Percentiles rank a stretch among this genome's conserved stretches.
Evolutionary conservation across 208 protist species (phyloP).

Genomic region (Trypanosoma mega): DNA sequence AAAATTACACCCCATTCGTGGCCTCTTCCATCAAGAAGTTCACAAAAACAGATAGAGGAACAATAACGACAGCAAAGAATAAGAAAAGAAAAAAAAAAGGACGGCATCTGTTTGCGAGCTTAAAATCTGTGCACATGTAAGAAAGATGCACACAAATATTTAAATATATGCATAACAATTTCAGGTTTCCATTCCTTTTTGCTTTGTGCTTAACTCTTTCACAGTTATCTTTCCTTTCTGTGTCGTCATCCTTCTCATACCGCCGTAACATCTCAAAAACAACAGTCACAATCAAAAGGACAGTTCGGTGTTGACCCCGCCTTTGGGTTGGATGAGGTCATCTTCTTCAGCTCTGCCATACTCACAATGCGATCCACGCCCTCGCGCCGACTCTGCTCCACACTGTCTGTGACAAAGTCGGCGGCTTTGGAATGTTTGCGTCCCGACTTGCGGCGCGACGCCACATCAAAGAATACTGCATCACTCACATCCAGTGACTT

Average conservation of each 20-base stretch:
- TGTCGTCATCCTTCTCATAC: background rate
- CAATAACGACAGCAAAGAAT: too few species aligned
- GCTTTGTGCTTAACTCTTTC: too few species aligned
- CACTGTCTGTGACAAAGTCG: constrained; percentile 1
- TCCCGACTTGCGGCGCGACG: constrained; percentile 15
- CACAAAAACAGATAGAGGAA: too few species aligned
- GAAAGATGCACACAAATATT: too few species aligned
- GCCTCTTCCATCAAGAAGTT: too few species aligned
- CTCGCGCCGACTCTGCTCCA: constrained; percentile 40
- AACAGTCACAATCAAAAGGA: constrained; percentile 91
- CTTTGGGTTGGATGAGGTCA: constrained; percentile 67
- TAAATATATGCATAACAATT: too few species aligned
- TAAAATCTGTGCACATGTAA: too few species aligned
- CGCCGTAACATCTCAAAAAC: constrained; percentile 48
- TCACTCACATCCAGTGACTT: constrained; percentile 79
- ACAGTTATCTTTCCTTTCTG: too few species aligned
- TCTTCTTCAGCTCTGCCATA: constrained; percentile 69
- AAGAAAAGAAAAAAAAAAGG: too few species aligned
- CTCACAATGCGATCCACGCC: constrained; percentile 81
- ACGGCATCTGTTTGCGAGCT: too few species aligned
- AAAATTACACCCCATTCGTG: too few species aligned
- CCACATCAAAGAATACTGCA: constrained; percentile 69
- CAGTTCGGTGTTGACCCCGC: constrained; percentile 88
- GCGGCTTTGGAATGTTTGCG: constrained; percentile 4
- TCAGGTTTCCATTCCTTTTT: too few species aligned